These are phyloP conservation scores for Pulveroboletus sp. DNA, from an alignment of 1,284 basidiomycete genomes.

Conservation along the genomic window DNA sequence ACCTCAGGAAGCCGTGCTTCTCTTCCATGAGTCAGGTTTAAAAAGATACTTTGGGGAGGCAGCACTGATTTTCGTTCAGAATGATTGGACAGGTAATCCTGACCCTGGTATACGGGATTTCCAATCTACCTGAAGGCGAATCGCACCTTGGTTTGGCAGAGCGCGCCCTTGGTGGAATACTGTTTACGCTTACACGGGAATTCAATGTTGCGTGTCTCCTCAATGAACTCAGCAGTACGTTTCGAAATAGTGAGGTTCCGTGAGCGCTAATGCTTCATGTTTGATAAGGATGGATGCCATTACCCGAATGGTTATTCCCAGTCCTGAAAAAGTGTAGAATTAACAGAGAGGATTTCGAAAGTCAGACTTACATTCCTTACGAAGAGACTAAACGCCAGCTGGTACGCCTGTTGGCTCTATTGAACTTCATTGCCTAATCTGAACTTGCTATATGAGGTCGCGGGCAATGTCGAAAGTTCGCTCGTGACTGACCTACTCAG, in stretches of 20 bases:
- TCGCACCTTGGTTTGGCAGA: constrained; percentile 6
- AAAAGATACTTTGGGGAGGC: neutral
- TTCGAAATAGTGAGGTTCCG: neutral
- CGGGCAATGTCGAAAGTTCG: constrained; percentile 3
- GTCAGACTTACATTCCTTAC: constrained; percentile 9
- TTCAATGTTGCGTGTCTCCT: constrained; percentile 6
- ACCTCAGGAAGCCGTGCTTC: neutral
- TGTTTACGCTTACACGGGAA: constrained; percentile 11
- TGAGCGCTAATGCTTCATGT: neutral
- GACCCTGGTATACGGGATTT: constrained; percentile 4
- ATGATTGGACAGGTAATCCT: constrained; percentile 11
- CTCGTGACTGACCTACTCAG: constrained; percentile 6
- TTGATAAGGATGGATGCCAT: constrained; percentile 2
- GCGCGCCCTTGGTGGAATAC: constrained; percentile 8
- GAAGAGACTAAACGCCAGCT: constrained; percentile 8
- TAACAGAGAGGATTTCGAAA: constrained; percentile 6
- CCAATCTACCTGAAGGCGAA: neutral
- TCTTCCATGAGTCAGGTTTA: constrained; percentile 2
- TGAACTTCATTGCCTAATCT: neutral
- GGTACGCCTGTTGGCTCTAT: neutral
- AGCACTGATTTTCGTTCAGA: neutral
- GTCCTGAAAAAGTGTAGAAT: neutral
- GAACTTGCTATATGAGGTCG: neutral
- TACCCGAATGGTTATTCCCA: constrained; percentile 5
- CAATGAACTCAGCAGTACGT: constrained; percentile 4